These are phyloP conservation scores for Colletotrichum falcatum DNA, from an alignment of 2,329 filamentous ascomycete genomes.

Conservation along the genomic window DNA sequence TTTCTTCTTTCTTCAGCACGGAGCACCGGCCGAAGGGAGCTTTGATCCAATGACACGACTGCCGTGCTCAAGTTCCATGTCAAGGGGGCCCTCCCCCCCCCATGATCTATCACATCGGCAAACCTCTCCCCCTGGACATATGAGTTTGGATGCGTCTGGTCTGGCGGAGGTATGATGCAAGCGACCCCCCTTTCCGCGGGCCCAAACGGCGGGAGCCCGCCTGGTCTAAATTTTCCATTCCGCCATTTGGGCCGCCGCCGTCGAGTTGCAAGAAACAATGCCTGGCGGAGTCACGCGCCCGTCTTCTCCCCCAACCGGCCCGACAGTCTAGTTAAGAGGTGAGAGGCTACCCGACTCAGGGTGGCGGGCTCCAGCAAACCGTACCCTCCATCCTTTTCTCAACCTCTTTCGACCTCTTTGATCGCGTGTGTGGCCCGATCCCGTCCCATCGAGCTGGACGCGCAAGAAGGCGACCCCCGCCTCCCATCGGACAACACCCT, in stretches of 20 bases:
- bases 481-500: neutral
- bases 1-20: too few relatives aligned
- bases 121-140: neutral
- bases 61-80: neutral
- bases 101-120: neutral
- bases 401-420: neutral
- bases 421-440: neutral
- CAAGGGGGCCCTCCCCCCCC: neutral
- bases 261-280: neutral
- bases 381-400: neutral
- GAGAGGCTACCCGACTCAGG: neutral
- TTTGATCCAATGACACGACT: slow-evolving; percentile 2
- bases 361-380: neutral
- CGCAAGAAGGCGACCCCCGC: neutral
- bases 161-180: slow-evolving; percentile 1
- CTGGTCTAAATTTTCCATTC: neutral
- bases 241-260: neutral
- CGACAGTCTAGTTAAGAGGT: too few relatives aligned
- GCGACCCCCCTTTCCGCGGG: neutral
- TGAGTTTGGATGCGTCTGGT: neutral
- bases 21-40: slow-evolving; percentile 1
- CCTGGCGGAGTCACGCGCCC: too few relatives aligned
- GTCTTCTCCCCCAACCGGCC: neutral
- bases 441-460: neutral
- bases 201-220: neutral